phyloP scores from a whole-genome alignment of 768 basidiomycete genomes.

The Pleurotus sapidus region DNA sequence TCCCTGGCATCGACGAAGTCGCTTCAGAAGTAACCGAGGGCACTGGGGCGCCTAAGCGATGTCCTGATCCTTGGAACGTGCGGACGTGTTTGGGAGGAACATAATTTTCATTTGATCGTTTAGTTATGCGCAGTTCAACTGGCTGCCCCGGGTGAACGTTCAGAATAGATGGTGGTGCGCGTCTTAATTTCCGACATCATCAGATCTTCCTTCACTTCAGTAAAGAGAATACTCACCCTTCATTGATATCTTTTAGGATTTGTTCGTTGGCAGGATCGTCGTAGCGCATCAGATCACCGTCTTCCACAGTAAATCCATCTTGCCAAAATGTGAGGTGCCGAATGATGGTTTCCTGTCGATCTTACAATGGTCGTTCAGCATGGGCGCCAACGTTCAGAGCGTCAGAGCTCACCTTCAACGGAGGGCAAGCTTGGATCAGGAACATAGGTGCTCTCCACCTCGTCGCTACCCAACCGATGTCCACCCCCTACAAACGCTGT shows the following conservation, averaged over 20 bases:
- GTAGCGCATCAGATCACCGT: conserved; percentile 82
- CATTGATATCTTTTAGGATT: conserved; percentile 72
- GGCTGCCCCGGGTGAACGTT: conserved; percentile 74
- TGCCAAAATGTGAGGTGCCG: conserved; percentile 90
- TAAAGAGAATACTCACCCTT: conserved; percentile 49
- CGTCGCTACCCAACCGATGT: too few relatives aligned
- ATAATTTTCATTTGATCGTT: conserved; percentile 72
- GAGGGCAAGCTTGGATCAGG: too few relatives aligned
- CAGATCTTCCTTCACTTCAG: too few relatives aligned
- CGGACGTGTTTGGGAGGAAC: conserved; percentile 47
- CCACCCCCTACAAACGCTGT: too few relatives aligned
- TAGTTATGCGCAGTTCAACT: conserved; percentile 78
- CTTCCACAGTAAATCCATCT: conserved; percentile 90
- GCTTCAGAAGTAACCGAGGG: conserved; percentile 30
- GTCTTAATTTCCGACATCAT: conserved; percentile 33
- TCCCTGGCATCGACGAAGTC: conserved; percentile 51
- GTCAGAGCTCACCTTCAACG: too few relatives aligned
- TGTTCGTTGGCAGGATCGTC: conserved; percentile 72
- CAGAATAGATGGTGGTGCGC: conserved; percentile 75
- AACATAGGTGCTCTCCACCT: too few relatives aligned
- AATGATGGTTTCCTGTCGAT: conserved; percentile 52
- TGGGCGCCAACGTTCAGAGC: too few relatives aligned
- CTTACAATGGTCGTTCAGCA: not conserved
- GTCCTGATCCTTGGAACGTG: conserved; percentile 71
- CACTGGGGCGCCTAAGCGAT: conserved; percentile 79